A percentile compares a stretch with the other conserved stretches of the same genome.
These are phyloP conservation scores for Fonsecaea pedrosoi DNA, from an alignment of 2,329 filamentous ascomycete species.

Conservation along the genomic window DNA sequence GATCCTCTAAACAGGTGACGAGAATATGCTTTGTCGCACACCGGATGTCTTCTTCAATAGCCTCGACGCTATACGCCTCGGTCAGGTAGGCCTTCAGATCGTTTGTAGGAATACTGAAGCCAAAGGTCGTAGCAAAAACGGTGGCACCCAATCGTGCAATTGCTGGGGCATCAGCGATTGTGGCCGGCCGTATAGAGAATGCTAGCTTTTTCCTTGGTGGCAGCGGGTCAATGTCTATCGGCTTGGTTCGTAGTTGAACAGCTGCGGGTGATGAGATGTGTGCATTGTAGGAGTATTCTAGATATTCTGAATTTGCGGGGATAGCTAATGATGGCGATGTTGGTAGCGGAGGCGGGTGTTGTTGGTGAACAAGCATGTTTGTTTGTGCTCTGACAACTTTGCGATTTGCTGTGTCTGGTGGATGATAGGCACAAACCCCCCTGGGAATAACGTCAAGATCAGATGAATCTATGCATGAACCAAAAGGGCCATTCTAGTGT, in stretches of 20 bases:
- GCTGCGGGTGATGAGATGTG: slow-evolving; percentile 27
- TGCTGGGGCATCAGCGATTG: slow-evolving; percentile 27
- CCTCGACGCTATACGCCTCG: slow-evolving; percentile 29
- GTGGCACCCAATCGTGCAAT: slow-evolving; percentile 33
- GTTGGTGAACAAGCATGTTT: slow-evolving; percentile 19
- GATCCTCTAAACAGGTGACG: slow-evolving; percentile 22
- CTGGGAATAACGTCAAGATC: neutral
- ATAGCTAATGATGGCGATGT: slow-evolving; percentile 12
- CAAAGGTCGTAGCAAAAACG: slow-evolving; percentile 35
- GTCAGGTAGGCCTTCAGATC: slow-evolving; percentile 34
- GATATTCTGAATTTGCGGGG: neutral
- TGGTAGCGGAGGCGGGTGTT: slow-evolving; percentile 10
- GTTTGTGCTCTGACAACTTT: neutral
- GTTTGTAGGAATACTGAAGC: slow-evolving; percentile 34
- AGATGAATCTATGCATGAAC: neutral
- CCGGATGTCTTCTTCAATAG: slow-evolving; percentile 31
- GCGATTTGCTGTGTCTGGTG: neutral
- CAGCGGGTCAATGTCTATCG: neutral
- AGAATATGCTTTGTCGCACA: slow-evolving; percentile 28
- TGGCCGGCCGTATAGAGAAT: slow-evolving; percentile 27
- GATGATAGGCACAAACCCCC: neutral
- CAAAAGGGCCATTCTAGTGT: neutral
- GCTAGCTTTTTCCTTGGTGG: neutral
- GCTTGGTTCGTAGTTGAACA: slow-evolving; percentile 13
- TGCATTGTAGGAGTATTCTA: slow-evolving; percentile 25